Base-by-base conservation (phyloP, 106 monocot genomes). In the Ottelia alismoides region DNA sequence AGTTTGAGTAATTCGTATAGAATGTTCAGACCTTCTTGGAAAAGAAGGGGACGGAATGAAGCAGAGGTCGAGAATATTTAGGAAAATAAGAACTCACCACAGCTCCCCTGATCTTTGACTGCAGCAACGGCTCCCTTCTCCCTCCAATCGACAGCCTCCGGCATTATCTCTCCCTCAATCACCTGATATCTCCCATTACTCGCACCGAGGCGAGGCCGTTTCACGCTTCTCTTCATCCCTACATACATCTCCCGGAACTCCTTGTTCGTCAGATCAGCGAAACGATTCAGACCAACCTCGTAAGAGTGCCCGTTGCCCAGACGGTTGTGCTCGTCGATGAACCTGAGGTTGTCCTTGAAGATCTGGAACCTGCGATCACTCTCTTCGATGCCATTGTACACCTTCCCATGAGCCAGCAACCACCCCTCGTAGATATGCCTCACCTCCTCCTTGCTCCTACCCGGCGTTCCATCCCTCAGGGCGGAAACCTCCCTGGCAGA, bases 251-350 rank as follows among this genome's bases (percentile, higher is more conserved):
- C 57, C 21, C 84, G 65, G 67, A 61, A 91, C 78, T 91, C 91
- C 32, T 80, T 78, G 56, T 85, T 91, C 24, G 84, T 91, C 25
- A 91, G 65, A 51, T 91, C 91, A 11, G 91, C 91, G 70, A 91
- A 91, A 5, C 78, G 81, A 64, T 72, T 91, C 28, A 91, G 57
- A 12, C 81, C 84, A 17, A 91, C 58, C 11, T 57, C 30, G 65
- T 64, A 91, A 10, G 70, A 57, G 47, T 73, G 74, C 17, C 25
- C 55, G 5, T 71, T 78, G 76, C 20, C 74, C 77, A 24, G 61
- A 67, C 18, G 81, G 75, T 85, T 91, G 75, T 85, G 80, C 53
- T 60, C 78, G 67, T 91, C 91, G 55, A 91, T 55, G 75, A 61
- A 91, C 2, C 64, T 52, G 53, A 85, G 74, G 31, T 91, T 91